A percentile compares a stretch with the other conserved stretches of the same genome.
Evolutionary conservation across 2,329 filamentous ascomycete genomes (phyloP).

Genomic region (Microcyclospora tardicrescens): DNA sequence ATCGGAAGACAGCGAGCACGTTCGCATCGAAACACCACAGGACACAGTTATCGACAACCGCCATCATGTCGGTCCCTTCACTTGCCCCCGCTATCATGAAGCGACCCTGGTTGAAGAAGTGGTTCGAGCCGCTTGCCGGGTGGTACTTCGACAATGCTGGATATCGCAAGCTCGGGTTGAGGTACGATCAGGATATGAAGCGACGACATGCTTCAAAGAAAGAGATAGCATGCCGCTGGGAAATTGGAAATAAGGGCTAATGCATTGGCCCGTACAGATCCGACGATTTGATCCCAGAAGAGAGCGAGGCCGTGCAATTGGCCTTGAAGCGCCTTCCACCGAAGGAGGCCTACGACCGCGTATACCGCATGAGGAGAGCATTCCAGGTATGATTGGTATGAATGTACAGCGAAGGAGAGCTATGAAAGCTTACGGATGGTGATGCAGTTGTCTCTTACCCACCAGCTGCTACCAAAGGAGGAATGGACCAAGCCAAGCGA

Average conservation of each 20-base stretch:
- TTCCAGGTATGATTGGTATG: constrained; percentile 52
- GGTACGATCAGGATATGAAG: constrained; percentile 40
- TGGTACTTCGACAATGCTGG: constrained; percentile 86
- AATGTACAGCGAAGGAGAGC: constrained; percentile 1
- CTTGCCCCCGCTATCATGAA: constrained; percentile 65
- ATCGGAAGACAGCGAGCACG: constrained; percentile 3
- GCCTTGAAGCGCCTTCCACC: constrained; percentile 82
- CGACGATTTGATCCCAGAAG: constrained; percentile 91
- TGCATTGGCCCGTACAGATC: constrained; percentile 42
- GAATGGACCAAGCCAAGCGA: constrained; percentile 58
- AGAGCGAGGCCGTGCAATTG: constrained; percentile 72
- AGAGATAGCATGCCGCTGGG: neutral
- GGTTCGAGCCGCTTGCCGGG: constrained; percentile 67
- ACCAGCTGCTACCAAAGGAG: constrained; percentile 49
- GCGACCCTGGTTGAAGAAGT: constrained; percentile 72
- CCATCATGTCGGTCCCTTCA: constrained; percentile 55
- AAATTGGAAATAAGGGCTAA: neutral
- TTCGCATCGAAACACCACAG: constrained; percentile 2
- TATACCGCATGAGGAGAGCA: constrained; percentile 92
- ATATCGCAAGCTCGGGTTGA: constrained; percentile 85
- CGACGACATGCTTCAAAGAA: neutral
- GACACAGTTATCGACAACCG: constrained; percentile 7
- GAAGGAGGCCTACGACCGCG: constrained; percentile 88
- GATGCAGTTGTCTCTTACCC: constrained; percentile 49
- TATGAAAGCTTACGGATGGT: constrained; percentile 1